phyloP scores from a whole-genome alignment of 257 asterid species.

The Dorcoceras hygrometricum region DNA sequence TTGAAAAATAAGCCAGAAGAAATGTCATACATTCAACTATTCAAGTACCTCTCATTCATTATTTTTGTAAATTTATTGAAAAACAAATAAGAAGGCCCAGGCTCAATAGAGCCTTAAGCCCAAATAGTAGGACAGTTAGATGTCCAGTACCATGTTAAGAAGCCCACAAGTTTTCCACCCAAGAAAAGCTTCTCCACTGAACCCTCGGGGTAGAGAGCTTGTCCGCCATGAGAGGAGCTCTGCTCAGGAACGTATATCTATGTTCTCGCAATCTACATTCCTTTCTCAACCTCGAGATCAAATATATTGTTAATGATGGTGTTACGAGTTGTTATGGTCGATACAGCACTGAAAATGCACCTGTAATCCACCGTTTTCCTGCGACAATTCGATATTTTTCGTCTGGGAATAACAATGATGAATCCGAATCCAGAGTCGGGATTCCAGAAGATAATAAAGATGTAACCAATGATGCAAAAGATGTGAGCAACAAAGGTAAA shows the following conservation, averaged over 20 bases:
- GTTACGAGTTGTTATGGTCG: background rate
- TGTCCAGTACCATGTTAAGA: background rate
- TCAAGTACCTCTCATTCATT: too few species aligned
- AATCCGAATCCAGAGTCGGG: constrained; percentile 24
- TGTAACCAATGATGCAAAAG: constrained; percentile 35
- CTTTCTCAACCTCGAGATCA: constrained; percentile 27
- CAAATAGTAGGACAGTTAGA: background rate
- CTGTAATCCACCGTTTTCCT: constrained; percentile 23
- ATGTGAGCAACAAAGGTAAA: constrained; percentile 61
- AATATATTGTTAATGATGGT: constrained; percentile 13
- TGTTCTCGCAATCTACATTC: constrained; percentile 41
- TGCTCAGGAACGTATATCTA: constrained; percentile 40
- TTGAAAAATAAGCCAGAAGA: too few species aligned
- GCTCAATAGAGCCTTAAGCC: background rate
- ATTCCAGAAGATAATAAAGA: constrained; percentile 36
- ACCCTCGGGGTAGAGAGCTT: background rate
- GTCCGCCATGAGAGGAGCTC: constrained; percentile 56
- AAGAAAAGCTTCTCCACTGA: background rate
- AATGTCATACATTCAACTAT: too few species aligned
- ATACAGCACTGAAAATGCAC: constrained; percentile 21
- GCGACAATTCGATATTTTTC: constrained; percentile 49
- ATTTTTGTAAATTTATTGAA: too few species aligned
- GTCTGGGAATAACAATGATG: constrained; percentile 40
- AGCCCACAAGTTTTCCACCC: background rate
- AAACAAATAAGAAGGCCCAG: background rate